Base-by-base conservation (phyloP, 306 rosid genomes). In the Cercis canadensis region DNA sequence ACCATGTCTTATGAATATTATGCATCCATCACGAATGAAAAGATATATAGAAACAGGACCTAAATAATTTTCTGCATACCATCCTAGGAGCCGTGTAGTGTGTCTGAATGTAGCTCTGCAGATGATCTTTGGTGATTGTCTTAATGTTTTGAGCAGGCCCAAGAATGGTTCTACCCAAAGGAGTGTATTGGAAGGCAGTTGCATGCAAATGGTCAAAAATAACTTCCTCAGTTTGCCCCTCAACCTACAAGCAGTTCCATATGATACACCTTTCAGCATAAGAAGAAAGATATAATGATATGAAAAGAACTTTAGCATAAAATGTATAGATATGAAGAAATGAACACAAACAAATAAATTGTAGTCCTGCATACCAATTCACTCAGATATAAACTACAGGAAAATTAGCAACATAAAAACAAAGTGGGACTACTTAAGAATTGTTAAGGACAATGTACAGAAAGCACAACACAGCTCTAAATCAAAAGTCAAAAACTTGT, bases 71-170 rank as follows among this genome's bases (percentile, higher is more conserved):
- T 71, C 62, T n/a, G 12, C 74, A 62, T 84, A 92, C 98, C 98
- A 86, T 92, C 69, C 98, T 84, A 67, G 98, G 98, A 59, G 98
- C 98, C 0, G 98, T 86, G 78, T 92, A 92, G 81, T 92, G 98
- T 1, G 98, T 82, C 72, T 80, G 85, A 34, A 92, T 89, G 81
- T 92, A 92, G 82, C 61, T 84, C 80, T 89, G 95, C 34, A 92
- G 84, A 79, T 89, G 96, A 51, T 79, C 87, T 78, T 82, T 92
- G 14, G 96, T 89, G 65, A 92, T 92, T 57, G 98, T 89, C 79
- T 67, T 87, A 31, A 92, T 87, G 65, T 92, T 92, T 62, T 85
- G 81, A 64, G 95, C 88, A 59, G 98, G 96, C 57, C 98, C 98
- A 41, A 92, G 89, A 74, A 90, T 92, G 11, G 96, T 92, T 88